Percentiles rank a stretch among this genome's conserved stretches.
Evolutionary conservation across 352 stramenopile genomes (phyloP).

Genomic region (Phytophthora constricta): DNA sequence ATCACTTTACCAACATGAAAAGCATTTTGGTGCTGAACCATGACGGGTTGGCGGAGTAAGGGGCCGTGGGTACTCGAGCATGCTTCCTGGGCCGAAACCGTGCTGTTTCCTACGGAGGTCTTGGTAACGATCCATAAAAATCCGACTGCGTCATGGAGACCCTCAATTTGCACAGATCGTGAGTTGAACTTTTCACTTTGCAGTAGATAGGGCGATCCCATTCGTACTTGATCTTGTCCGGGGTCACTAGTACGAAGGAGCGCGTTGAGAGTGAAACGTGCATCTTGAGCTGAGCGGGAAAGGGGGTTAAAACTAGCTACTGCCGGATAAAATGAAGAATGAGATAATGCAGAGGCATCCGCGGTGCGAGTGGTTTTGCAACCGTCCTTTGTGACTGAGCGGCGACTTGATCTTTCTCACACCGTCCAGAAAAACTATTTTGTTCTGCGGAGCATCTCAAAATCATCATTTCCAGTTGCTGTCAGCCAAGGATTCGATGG

Average conservation of each 20-base stretch:
- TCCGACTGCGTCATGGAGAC: not conserved
- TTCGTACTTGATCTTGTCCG: not conserved
- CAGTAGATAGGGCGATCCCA: not conserved
- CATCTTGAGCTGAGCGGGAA: not conserved
- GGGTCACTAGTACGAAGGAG: not conserved
- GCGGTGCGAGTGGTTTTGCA: not conserved
- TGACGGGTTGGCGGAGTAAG: not conserved
- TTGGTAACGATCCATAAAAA: not conserved
- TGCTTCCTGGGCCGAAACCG: not conserved
- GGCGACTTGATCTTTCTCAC: not conserved
- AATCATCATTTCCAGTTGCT: conserved; percentile 20
- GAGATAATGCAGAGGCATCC: not conserved
- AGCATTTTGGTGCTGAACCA: not conserved
- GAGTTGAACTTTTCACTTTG: not conserved
- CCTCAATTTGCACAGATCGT: not conserved
- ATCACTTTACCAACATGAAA: not conserved
- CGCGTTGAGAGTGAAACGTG: not conserved
- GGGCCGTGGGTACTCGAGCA: not conserved
- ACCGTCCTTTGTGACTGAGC: not conserved
- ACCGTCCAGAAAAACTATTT: not conserved
- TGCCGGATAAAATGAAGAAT: not conserved
- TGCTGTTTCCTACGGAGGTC: not conserved
- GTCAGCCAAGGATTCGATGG: conserved; percentile 21
- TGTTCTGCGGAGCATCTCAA: not conserved
- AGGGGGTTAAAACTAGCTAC: not conserved